These are phyloP conservation scores for Paramicrosporidium saccamoebae DNA, from an alignment of 371 early-diverging fungal species.

Conservation along the genomic window DNA sequence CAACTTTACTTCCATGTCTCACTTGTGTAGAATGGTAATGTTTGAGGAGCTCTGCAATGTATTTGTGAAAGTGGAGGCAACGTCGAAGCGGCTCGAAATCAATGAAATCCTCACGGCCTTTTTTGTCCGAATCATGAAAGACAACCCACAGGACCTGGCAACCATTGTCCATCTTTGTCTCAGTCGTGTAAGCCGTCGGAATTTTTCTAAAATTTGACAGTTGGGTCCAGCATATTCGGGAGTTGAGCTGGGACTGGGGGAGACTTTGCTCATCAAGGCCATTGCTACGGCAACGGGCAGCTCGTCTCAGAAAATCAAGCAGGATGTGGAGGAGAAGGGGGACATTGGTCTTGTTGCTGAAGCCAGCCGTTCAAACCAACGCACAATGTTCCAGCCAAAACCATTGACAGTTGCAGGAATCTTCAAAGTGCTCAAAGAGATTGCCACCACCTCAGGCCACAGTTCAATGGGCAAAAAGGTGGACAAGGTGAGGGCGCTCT, in stretches of 20 bases:
- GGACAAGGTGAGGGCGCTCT: slow-evolving; percentile 37
- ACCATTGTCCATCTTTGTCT: slow-evolving; percentile 60
- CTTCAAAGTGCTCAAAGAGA: slow-evolving; percentile 51
- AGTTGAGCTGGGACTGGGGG: slow-evolving; percentile 83
- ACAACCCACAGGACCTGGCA: slow-evolving; percentile 26
- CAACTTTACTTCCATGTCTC: too few relatives aligned
- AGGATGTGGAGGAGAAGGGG: slow-evolving; percentile 33
- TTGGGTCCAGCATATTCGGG: slow-evolving; percentile 82
- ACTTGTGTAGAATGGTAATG: slow-evolving; percentile 21
- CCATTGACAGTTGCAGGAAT: slow-evolving; percentile 35
- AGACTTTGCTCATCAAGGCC: slow-evolving; percentile 66
- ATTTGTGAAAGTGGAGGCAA: slow-evolving; percentile 46
- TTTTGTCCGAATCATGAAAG: slow-evolving; percentile 26
- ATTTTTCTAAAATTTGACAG: slow-evolving; percentile 6
- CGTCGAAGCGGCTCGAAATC: slow-evolving; percentile 49
- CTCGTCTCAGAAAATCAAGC: slow-evolving; percentile 29
- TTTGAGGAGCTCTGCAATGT: slow-evolving; percentile 51
- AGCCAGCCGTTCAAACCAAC: slow-evolving; percentile 37
- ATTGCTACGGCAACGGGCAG: slow-evolving; percentile 62
- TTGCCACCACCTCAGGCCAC: slow-evolving; percentile 17
- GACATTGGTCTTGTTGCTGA: slow-evolving; percentile 75
- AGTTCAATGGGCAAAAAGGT: slow-evolving; percentile 21
- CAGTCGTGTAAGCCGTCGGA: slow-evolving; percentile 20
- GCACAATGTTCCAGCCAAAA: slow-evolving; percentile 23
- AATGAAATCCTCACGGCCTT: slow-evolving; percentile 35